These are phyloP conservation scores for Trichaptum fuscoviolaceum DNA, from an alignment of 768 basidiomycete species.

Conservation along the genomic window DNA sequence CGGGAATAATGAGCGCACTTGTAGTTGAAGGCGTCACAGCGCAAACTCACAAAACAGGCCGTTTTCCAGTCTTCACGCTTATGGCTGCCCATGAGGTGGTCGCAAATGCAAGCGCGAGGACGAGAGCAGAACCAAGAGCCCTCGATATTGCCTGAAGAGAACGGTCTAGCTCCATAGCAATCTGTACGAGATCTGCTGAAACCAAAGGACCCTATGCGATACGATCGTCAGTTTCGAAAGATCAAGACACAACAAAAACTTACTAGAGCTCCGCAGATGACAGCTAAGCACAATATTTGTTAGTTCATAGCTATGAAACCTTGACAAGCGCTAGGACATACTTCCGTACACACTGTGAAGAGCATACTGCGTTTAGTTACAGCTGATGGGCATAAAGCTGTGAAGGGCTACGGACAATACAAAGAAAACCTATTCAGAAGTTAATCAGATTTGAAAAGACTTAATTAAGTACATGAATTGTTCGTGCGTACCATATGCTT, in stretches of 20 bases:
- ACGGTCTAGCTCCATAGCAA: conserved; percentile 13
- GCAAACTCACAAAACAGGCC: not conserved
- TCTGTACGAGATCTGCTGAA: conserved; percentile 8
- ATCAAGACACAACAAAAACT: not conserved
- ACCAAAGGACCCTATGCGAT: conserved; percentile 7
- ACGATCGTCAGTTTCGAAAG: not conserved
- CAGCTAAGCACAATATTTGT: conserved; percentile 7
- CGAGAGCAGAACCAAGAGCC: conserved; percentile 14
- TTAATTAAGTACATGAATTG: not conserved
- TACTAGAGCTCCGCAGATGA: conserved; percentile 15
- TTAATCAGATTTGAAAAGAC: not conserved
- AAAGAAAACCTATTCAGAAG: not conserved
- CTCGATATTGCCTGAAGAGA: conserved; percentile 10
- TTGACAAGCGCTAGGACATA: not conserved
- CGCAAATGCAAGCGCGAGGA: conserved; percentile 10
- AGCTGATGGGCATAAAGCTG: not conserved
- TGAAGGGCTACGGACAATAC: not conserved
- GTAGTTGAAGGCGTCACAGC: not conserved
- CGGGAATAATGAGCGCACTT: not conserved
- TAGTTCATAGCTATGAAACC: not conserved
- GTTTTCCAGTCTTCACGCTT: conserved; percentile 9
- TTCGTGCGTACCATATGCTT: conserved; percentile 14
- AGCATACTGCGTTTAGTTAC: not conserved
- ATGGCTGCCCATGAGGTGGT: conserved; percentile 7
- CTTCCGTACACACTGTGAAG: conserved; percentile 8